Conservation (phyloP, 73 alveolate species). For the Paramecium sexaurelia region DNA sequence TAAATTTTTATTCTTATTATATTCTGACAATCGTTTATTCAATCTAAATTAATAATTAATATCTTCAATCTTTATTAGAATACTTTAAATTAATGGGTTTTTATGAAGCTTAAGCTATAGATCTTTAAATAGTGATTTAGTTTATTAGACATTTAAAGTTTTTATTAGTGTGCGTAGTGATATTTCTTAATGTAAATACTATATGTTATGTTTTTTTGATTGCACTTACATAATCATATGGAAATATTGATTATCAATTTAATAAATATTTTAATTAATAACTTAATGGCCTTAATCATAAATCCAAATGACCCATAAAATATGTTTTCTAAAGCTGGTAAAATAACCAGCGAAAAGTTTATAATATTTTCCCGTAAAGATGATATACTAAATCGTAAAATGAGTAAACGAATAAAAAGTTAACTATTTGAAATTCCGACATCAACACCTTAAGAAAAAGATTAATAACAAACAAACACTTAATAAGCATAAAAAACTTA, state of each 20-base stretch:
- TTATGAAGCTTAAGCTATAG: too few relatives aligned
- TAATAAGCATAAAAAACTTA: neutral
- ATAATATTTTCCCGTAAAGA: constrained; percentile 57
- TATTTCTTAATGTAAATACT: too few relatives aligned
- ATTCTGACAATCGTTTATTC: too few relatives aligned
- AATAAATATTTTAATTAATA: neutral
- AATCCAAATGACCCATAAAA: constrained; percentile 52
- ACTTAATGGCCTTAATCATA: constrained; percentile 9
- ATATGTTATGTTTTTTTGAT: too few relatives aligned
- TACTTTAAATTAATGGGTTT: too few relatives aligned
- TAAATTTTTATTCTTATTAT: too few relatives aligned
- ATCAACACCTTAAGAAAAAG: neutral
- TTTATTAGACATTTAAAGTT: too few relatives aligned
- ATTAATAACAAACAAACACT: neutral
- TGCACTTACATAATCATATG: neutral
- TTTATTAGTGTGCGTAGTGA: too few relatives aligned
- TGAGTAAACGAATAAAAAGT: neutral
- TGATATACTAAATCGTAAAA: constrained; percentile 32
- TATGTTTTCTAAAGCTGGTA: constrained; percentile 70
- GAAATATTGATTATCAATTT: neutral
- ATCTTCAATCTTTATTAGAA: too few relatives aligned
- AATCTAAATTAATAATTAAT: too few relatives aligned
- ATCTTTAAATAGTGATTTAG: too few relatives aligned
- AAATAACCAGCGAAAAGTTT: constrained; percentile 60
- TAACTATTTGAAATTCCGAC: neutral